A percentile compares a stretch with the other conserved stretches of the same genome.
Conservation (phyloP, 139 green algal genomes). For the Spirogloea muscicola region DNA sequence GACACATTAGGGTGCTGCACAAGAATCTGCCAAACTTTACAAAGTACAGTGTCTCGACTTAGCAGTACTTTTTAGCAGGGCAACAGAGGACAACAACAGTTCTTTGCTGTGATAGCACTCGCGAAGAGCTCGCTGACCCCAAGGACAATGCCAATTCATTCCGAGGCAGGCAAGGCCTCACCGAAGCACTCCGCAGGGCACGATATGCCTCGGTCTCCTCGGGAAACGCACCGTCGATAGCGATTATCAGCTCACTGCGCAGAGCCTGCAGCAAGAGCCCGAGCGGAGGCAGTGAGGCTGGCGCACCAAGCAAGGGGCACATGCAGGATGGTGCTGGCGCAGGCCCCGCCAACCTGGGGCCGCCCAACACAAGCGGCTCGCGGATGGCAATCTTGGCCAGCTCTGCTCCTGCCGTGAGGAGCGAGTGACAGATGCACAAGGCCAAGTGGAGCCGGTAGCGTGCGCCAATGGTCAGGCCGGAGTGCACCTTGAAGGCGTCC, state of each 20-base stretch:
- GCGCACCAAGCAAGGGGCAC: not conserved
- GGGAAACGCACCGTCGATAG: conserved; percentile 4
- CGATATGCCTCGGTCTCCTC: conserved; percentile 5
- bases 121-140: too few species aligned
- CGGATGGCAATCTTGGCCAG: not conserved
- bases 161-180: too few species aligned
- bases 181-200: conserved; percentile 1
- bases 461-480: not conserved
- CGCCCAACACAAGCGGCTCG: too few species aligned
- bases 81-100: too few species aligned
- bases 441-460: not conserved
- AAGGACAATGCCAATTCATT: too few species aligned
- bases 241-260: not conserved
- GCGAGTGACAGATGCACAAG: not conserved
- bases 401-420: not conserved
- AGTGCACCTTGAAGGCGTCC: conserved; percentile 31
- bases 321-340: not conserved
- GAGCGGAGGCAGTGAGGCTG: not conserved
- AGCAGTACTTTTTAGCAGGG: too few species aligned
- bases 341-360: too few species aligned
- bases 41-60: too few species aligned
- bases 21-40: too few species aligned
- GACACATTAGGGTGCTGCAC: too few species aligned
- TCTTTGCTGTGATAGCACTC: too few species aligned
- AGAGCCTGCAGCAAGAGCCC: conserved; percentile 5